Base-by-base conservation (phyloP, 148 eudicot species). In the Gaultheria prostrata region DNA sequence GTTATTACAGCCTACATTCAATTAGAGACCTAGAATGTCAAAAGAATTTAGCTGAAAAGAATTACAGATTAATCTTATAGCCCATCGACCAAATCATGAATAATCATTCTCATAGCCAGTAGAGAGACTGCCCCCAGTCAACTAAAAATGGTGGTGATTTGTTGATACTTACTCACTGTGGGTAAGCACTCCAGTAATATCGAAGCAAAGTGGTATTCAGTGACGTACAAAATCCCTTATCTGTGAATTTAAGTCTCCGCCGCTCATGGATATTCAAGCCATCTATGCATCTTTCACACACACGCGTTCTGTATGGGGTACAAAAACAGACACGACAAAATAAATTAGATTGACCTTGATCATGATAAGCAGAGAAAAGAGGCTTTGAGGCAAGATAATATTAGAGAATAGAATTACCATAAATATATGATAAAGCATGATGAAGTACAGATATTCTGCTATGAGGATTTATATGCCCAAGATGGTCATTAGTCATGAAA, bases 211-310 rank as follows among this genome's bases (percentile, higher is more conserved):
- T 74, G 15, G 20, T 76, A 77, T 80, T 61, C 63, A 21, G 15
- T 81, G 73, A n/a, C 63, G 12, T 32, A 28, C 61, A 65, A 35
- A 51, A 17, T 46, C 71, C 45, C 39, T 2, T 35, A 54, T 50
- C 77, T 73, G 21, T 9, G 18, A 18, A 73, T 74, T 24, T 2
- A 69, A 54, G 28, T 39, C 69, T 67, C 56, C 12, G 74, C 61
- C 15, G 20, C 59, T 28, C 24, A 21, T 17, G 71, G 76, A 80
- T 72, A 76, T 13, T 39, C 74, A 67, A 82, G 21, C 24, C 51
- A 13, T 48, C 85, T 90, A 91, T 54, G 85, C 89, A 56, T 92
- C 91, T 83, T 88, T 92, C 59, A 90, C 87, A 69, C 97, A 95
- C 84, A 92, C 43, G 30, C 97, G 92, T 85, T 95, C 98, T 95